These are phyloP conservation scores for Leccinum uliginosum DNA, from an alignment of 768 basidiomycete genomes.

Conservation along the genomic window DNA sequence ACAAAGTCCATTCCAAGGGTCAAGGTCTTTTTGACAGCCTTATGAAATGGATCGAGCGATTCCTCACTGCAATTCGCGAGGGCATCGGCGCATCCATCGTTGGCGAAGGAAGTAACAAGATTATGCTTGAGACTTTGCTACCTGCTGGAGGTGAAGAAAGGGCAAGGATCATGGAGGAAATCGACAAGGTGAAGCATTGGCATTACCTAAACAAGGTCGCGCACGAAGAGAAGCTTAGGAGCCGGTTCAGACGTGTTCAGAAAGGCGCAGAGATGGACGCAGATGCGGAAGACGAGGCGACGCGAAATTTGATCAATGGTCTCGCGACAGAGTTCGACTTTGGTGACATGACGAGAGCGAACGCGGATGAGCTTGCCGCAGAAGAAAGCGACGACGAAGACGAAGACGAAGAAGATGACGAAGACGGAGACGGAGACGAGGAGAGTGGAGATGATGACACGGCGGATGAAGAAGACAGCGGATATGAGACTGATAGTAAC, in stretches of 20 bases:
- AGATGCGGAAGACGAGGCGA: constrained; percentile 75
- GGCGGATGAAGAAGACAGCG: constrained; percentile 36
- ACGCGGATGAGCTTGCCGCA: constrained; percentile 76
- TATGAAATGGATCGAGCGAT: constrained; percentile 96
- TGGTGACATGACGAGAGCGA: constrained; percentile 71
- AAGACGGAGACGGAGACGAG: constrained; percentile 30
- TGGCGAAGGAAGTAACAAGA: constrained; percentile 17
- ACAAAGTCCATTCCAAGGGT: constrained; percentile 97
- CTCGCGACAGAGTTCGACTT: constrained; percentile 81
- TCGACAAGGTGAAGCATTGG: constrained; percentile 86
- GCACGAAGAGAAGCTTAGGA: constrained; percentile 88
- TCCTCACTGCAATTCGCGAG: constrained; percentile 85
- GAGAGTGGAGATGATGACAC: constrained; percentile 38
- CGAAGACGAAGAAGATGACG: constrained; percentile 32
- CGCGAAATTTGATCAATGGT: constrained; percentile 72
- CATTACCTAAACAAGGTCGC: constrained; percentile 93
- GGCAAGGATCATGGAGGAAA: constrained; percentile 70
- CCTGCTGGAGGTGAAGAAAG: constrained; percentile 81
- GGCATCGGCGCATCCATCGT: constrained; percentile 55
- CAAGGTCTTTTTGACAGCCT: constrained; percentile 89
- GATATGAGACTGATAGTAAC: constrained; percentile 27
- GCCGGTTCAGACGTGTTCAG: constrained; percentile 68
- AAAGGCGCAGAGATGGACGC: constrained; percentile 41
- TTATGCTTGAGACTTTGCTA: constrained; percentile 86
- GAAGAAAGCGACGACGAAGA: constrained; percentile 57